These are phyloP conservation scores for Trichoderma oligosporum DNA, from an alignment of 2,329 filamentous ascomycete species.

Conservation along the genomic window DNA sequence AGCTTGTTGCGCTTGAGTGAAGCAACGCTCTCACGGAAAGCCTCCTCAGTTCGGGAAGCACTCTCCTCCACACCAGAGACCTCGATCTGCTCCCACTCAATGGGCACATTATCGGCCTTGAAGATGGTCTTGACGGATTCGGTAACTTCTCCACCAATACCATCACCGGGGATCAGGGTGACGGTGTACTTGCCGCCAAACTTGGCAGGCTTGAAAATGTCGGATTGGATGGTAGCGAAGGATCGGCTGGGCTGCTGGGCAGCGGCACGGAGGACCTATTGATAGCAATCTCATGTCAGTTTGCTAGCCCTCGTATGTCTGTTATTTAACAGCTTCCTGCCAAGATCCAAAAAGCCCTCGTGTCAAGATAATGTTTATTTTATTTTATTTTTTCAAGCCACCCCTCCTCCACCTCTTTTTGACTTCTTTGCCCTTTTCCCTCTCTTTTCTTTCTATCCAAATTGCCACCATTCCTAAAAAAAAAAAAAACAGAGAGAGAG, in stretches of 20 bases:
- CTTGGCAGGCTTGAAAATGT: constrained; percentile 99
- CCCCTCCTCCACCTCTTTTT: constrained; percentile 1
- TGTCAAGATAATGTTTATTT: too few species aligned
- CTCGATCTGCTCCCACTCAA: constrained; percentile 98
- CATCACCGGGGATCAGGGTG: constrained; percentile 96
- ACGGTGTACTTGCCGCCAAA: constrained; percentile 99
- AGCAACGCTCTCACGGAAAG: constrained; percentile 92
- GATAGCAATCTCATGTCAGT: constrained; percentile 26
- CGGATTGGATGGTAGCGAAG: constrained; percentile 81
- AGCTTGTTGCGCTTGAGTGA: constrained; percentile 98
- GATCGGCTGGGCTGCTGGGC: constrained; percentile 49
- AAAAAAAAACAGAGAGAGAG: constrained; percentile 15
- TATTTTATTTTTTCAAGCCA: background rate
- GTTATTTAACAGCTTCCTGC: background rate
- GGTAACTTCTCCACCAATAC: constrained; percentile 95
- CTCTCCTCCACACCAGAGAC: constrained; percentile 86
- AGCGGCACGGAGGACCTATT: constrained; percentile 51
- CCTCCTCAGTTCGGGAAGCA: constrained; percentile 80
- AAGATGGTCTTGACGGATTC: constrained; percentile 99
- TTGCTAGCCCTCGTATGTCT: background rate
- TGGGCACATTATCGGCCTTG: constrained; percentile 98
- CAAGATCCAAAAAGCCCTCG: too few species aligned
- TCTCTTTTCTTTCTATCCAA: background rate
- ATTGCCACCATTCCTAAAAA: background rate
- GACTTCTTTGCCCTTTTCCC: background rate